Percentiles rank a stretch among this genome's conserved stretches.
phyloP scores from a whole-genome alignment of 495 filamentous ascomycete species.

The Podospora tetraspora region DNA sequence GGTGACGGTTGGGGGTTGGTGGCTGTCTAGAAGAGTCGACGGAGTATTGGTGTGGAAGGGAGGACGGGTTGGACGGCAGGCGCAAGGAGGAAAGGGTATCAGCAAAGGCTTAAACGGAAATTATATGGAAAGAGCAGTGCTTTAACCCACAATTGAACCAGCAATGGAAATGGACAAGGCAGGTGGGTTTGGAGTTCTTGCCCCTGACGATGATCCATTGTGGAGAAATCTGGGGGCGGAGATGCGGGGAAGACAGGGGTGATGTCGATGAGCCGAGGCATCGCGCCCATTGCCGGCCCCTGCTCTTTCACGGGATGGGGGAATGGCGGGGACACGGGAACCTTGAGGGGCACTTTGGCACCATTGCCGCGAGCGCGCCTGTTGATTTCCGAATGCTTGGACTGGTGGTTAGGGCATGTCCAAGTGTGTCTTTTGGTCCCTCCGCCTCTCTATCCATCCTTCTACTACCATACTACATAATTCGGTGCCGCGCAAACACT shows the following conservation, averaged over 20 bases:
- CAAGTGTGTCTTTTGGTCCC: neutral
- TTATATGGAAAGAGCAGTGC: neutral
- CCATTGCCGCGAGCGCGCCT: neutral
- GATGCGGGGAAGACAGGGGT: conserved; percentile 15
- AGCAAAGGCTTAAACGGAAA: neutral
- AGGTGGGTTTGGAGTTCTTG: neutral
- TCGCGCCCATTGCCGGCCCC: neutral
- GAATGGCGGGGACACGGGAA: neutral
- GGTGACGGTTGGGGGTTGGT: neutral
- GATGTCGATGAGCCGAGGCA: conserved; percentile 4
- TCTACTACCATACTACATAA: neutral
- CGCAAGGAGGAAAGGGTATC: neutral
- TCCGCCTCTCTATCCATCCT: neutral
- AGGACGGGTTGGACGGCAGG: neutral
- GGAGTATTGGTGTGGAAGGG: neutral
- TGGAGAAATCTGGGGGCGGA: conserved; percentile 14
- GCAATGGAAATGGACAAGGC: neutral
- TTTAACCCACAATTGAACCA: neutral
- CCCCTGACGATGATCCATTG: neutral
- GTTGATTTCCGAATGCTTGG: too few relatives aligned
- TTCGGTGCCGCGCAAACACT: neutral
- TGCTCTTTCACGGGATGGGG: neutral
- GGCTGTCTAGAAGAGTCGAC: neutral
- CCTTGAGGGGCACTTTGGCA: neutral
- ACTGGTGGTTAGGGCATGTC: neutral